A percentile compares a stretch with the other conserved stretches of the same genome.
phyloP scores from a whole-genome alignment of 75 land plant species.

The Pinus taeda region DNA sequence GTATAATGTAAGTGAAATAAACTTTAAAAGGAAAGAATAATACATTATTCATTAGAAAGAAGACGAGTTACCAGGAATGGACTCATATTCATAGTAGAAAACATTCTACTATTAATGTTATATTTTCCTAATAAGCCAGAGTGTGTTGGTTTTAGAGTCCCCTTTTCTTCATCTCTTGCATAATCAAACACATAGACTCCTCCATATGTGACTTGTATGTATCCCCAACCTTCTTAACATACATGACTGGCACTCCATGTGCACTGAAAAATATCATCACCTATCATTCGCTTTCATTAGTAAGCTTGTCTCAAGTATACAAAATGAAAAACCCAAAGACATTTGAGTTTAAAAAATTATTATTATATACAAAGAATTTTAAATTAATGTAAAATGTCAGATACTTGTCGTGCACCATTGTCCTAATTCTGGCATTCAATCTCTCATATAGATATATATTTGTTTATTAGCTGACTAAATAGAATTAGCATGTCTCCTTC shows the following conservation, averaged over 20 bases:
- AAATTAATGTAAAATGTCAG: background rate
- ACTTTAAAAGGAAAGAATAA: no score
- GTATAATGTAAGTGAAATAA: no score
- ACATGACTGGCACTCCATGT: constrained; percentile 86
- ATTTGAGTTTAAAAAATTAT: background rate
- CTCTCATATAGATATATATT: background rate
- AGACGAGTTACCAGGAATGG: no score
- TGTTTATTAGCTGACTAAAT: background rate
- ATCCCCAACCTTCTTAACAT: constrained; percentile 86
- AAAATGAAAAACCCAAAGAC: background rate
- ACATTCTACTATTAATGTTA: no score
- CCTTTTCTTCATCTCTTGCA: constrained; percentile 68
- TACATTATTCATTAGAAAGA: no score
- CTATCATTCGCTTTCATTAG: constrained; percentile 21
- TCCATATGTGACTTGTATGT: constrained; percentile 92
- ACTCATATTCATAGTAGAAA: no score
- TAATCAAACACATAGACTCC: constrained; percentile 69
- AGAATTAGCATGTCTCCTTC: background rate
- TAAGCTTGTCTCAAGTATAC: background rate
- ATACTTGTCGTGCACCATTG: background rate
- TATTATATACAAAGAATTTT: background rate
- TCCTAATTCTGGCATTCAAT: background rate
- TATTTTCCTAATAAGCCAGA: constrained; percentile 80
- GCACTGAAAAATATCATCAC: constrained; percentile 91
- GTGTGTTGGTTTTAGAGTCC: constrained; percentile 64